These are phyloP conservation scores for Trichoderma sp. DNA, from an alignment of 2,329 filamentous ascomycete species.

Conservation along the genomic window DNA sequence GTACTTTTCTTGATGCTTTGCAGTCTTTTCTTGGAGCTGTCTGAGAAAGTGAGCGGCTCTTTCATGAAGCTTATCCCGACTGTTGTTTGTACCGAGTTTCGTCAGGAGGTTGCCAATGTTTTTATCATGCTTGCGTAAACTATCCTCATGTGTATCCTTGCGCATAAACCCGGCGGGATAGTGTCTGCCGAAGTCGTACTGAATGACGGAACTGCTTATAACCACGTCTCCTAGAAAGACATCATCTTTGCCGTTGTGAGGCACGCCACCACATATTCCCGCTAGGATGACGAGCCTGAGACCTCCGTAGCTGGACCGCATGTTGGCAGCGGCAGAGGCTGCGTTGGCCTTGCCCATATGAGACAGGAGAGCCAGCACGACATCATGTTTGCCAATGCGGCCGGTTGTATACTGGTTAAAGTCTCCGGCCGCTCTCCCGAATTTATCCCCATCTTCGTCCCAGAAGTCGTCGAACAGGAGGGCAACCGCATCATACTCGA, in stretches of 20 bases:
- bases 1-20: conserved; percentile 25
- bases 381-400: conserved; percentile 33
- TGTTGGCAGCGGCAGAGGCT: conserved; percentile 30
- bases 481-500: conserved; percentile 32
- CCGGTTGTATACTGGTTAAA: conserved; percentile 36
- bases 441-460: conserved; percentile 30
- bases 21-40: conserved; percentile 15
- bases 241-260: conserved; percentile 27
- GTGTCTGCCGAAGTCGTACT: conserved; percentile 36
- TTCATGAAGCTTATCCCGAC: conserved; percentile 1
- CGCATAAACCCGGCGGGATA: conserved; percentile 31
- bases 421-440: conserved; percentile 33
- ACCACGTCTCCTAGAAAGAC: conserved; percentile 38
- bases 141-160: conserved; percentile 34
- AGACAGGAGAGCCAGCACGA: conserved; percentile 36
- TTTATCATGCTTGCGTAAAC: conserved; percentile 30
- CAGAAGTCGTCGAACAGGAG: conserved; percentile 34
- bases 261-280: conserved; percentile 43
- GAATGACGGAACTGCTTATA: conserved; percentile 34
- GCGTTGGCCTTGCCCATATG: conserved; percentile 36
- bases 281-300: conserved; percentile 34
- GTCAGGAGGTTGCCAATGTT: conserved; percentile 35
- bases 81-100: conserved; percentile 27
- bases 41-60: conserved; percentile 20
- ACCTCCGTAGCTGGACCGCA: conserved; percentile 38